Evolutionary conservation across 2,329 filamentous ascomycete species (phyloP).

Genomic region (Alternaria incomplexa): DNA sequence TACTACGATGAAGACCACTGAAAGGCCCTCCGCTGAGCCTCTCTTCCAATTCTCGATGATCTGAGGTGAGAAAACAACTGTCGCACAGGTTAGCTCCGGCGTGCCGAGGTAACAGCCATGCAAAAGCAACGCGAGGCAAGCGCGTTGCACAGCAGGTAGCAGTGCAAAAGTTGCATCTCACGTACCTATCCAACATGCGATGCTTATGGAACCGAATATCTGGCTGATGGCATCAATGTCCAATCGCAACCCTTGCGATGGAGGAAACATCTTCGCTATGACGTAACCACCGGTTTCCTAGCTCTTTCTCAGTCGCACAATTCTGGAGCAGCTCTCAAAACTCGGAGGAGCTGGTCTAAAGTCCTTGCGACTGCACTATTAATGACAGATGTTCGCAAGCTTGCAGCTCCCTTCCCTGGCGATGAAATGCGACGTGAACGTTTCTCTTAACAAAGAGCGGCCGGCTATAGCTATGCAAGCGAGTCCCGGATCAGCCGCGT

Average conservation of each 20-base stretch:
- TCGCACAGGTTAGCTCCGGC: slow-evolving; percentile 14
- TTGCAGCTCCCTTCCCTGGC: not conserved
- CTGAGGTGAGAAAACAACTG: slow-evolving; percentile 90
- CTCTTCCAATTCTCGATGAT: slow-evolving; percentile 94
- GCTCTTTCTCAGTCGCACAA: slow-evolving; percentile 5
- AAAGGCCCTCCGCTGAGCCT: slow-evolving; percentile 83
- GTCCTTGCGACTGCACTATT: not conserved
- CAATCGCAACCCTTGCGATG: slow-evolving; percentile 66
- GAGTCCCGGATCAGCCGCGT: not conserved
- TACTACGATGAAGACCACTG: slow-evolving; percentile 87
- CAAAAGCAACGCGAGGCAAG: not conserved
- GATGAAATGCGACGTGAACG: not conserved
- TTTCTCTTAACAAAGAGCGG: slow-evolving; percentile 1
- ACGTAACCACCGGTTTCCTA: slow-evolving; percentile 29
- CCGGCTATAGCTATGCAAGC: not conserved
- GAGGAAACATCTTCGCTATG: slow-evolving; percentile 58
- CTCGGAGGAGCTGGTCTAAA: not conserved
- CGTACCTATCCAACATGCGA: slow-evolving; percentile 84
- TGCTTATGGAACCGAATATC: slow-evolving; percentile 93
- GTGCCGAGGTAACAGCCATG: not conserved
- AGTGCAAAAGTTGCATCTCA: not conserved
- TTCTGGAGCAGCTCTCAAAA: not conserved
- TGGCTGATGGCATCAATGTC: slow-evolving; percentile 91
- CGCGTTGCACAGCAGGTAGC: not conserved
- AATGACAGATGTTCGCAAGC: not conserved